Evolutionary conservation across 2,329 filamentous ascomycete genomes (phyloP).

Genomic region (Penicillium occitanis): DNA sequence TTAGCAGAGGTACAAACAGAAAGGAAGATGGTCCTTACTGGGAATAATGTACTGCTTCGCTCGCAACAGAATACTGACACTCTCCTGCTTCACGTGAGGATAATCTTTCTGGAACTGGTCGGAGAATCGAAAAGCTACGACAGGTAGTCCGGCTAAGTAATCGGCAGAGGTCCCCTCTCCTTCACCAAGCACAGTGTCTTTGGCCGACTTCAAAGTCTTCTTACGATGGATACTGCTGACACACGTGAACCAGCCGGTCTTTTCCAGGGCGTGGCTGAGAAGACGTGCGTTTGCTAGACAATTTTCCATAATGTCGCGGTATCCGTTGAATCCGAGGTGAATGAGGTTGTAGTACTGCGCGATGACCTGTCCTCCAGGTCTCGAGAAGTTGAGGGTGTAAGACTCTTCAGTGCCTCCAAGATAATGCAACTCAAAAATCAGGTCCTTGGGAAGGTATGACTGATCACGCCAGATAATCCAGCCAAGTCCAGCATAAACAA

Average conservation of each 20-base stretch:
- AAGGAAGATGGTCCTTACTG: slow-evolving; percentile 43
- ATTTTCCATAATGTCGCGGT: slow-evolving; percentile 63
- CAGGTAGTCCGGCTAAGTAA: slow-evolving; percentile 65
- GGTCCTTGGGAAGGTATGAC: slow-evolving; percentile 62
- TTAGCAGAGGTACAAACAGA: neutral
- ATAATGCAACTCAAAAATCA: slow-evolving; percentile 71
- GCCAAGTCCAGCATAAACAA: slow-evolving; percentile 67
- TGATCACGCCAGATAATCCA: slow-evolving; percentile 71
- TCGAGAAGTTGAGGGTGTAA: slow-evolving; percentile 71
- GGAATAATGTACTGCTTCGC: slow-evolving; percentile 71
- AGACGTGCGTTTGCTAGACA: slow-evolving; percentile 64
- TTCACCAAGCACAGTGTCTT: slow-evolving; percentile 40
- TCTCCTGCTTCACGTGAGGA: slow-evolving; percentile 64
- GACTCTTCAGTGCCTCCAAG: slow-evolving; percentile 70
- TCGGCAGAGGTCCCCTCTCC: slow-evolving; percentile 55
- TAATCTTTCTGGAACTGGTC: slow-evolving; percentile 62
- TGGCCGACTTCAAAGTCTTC: slow-evolving; percentile 48
- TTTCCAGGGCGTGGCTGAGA: slow-evolving; percentile 63
- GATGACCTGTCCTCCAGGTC: slow-evolving; percentile 67
- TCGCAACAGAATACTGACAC: slow-evolving; percentile 61
- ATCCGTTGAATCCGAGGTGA: slow-evolving; percentile 67
- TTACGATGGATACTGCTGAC: slow-evolving; percentile 65
- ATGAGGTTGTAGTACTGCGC: slow-evolving; percentile 73
- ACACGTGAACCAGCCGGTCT: slow-evolving; percentile 65
- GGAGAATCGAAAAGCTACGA: slow-evolving; percentile 65